These are phyloP conservation scores for Ganoderma leucocontextum DNA, from an alignment of 1,284 basidiomycete genomes.

Conservation along the genomic window DNA sequence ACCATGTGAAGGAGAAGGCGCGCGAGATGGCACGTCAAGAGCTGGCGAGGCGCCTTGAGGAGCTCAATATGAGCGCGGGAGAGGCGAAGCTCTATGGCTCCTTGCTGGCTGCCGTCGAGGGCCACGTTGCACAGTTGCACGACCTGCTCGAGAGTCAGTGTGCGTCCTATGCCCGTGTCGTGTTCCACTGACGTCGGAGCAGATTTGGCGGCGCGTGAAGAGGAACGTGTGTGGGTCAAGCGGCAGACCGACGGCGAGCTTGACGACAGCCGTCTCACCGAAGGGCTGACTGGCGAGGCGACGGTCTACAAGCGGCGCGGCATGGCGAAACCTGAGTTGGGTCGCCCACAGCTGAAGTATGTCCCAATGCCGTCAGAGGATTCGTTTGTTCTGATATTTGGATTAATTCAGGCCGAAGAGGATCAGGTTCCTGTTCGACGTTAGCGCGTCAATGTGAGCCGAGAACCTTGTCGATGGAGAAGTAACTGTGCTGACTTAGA, in stretches of 20 bases:
- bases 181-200: conserved; percentile 2
- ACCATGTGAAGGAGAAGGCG: conserved; percentile 66
- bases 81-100: conserved; percentile 65
- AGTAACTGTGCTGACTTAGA: neutral
- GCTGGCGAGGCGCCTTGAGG: conserved; percentile 63
- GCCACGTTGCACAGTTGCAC: conserved; percentile 64
- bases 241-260: conserved; percentile 74
- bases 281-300: conserved; percentile 71
- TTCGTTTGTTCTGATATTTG: neutral
- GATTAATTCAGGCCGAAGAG: conserved; percentile 59
- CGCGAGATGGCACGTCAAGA: conserved; percentile 72
- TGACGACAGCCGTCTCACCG: conserved; percentile 70
- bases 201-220: conserved; percentile 73
- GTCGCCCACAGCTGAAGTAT: conserved; percentile 72
- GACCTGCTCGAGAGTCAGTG: conserved; percentile 71
- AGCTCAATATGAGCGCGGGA: conserved; percentile 63
- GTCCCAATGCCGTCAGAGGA: neutral
- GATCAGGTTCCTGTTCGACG: conserved; percentile 73
- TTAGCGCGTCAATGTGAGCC: conserved; percentile 72
- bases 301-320: conserved; percentile 74
- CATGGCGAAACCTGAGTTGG: conserved; percentile 72
- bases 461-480: neutral
- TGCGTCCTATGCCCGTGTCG: conserved; percentile 30
- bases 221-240: conserved; percentile 74
- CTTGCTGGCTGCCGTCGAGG: conserved; percentile 60